phyloP scores from a whole-genome alignment of 768 basidiomycete species.

The Kwoniella europaea region DNA sequence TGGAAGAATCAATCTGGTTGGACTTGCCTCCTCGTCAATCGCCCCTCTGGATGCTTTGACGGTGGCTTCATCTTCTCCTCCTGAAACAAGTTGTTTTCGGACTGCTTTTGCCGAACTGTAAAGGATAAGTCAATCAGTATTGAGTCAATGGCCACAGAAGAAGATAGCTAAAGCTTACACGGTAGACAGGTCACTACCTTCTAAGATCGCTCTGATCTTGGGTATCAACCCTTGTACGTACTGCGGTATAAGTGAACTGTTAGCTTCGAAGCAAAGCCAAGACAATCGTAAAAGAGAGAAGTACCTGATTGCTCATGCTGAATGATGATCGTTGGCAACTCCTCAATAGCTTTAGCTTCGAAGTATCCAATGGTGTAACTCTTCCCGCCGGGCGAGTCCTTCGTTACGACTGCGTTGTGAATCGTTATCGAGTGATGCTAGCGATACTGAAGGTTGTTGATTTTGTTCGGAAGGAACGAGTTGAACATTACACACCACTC shows the following conservation, averaged over 20 bases:
- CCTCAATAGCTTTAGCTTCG: background rate
- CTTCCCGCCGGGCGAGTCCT: background rate
- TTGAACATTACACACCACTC: background rate
- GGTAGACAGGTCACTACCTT: conserved; percentile 39
- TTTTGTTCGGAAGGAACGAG: background rate
- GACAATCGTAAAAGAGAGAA: background rate
- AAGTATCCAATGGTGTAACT: background rate
- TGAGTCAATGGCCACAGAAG: too few species aligned
- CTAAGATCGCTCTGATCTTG: conserved; percentile 42
- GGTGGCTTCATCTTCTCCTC: conserved; percentile 62
- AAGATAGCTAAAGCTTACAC: conserved; percentile 23
- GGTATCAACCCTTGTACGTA: conserved; percentile 37
- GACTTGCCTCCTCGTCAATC: conserved; percentile 73
- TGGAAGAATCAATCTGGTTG: too few species aligned
- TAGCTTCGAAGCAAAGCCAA: too few species aligned
- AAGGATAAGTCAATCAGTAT: too few species aligned
- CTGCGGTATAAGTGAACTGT: conserved; percentile 5
- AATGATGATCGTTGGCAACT: background rate
- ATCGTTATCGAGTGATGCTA: too few species aligned
- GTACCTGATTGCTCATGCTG: conserved; percentile 12
- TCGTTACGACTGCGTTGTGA: too few species aligned
- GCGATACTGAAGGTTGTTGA: background rate
- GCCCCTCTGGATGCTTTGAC: conserved; percentile 71
- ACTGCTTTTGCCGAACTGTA: conserved; percentile 74
- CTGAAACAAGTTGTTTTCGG: conserved; percentile 68